These are phyloP conservation scores for Galerina marginata DNA, from an alignment of 768 basidiomycete genomes.

Conservation along the genomic window DNA sequence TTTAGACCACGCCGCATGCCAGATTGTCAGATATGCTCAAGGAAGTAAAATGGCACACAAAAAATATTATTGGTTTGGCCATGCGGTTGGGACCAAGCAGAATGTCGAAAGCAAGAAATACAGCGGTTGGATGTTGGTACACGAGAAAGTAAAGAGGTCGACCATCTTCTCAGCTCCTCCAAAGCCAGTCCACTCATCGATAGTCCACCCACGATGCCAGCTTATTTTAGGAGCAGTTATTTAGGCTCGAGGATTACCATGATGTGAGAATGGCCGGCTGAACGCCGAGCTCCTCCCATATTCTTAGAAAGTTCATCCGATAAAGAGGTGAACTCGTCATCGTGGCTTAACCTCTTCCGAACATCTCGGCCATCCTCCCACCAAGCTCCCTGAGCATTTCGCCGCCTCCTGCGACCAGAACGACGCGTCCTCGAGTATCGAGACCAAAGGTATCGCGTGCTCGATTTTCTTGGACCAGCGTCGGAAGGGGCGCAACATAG, in stretches of 20 bases:
- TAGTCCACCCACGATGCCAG: neutral
- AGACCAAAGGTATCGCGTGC: constrained; percentile 74
- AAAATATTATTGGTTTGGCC: constrained; percentile 3
- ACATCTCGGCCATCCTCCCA: constrained; percentile 25
- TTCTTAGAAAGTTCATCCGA: neutral
- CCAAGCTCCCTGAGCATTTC: constrained; percentile 30
- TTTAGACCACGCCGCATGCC: too few species aligned
- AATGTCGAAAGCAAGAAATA: constrained; percentile 12
- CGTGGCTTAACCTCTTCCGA: constrained; percentile 22
- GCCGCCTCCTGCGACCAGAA: constrained; percentile 52
- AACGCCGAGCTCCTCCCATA: neutral
- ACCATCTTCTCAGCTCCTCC: neutral
- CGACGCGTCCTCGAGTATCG: constrained; percentile 70
- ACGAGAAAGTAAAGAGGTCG: neutral
- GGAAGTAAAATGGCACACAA: neutral
- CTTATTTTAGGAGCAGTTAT: constrained; percentile 5
- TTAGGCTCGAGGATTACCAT: constrained; percentile 4
- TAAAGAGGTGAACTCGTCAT: neutral
- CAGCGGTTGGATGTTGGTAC: constrained; percentile 8
- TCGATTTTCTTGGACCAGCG: constrained; percentile 46
- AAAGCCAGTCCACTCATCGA: neutral
- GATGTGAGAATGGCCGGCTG: neutral
- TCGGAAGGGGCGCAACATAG: constrained; percentile 56
- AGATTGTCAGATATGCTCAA: neutral
- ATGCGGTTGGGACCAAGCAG: neutral